Evolutionary conservation across 345 rosid species (phyloP), one percentile per base, ranked within the genome.

Genomic region (Arabidopsis arenosa): DNA sequence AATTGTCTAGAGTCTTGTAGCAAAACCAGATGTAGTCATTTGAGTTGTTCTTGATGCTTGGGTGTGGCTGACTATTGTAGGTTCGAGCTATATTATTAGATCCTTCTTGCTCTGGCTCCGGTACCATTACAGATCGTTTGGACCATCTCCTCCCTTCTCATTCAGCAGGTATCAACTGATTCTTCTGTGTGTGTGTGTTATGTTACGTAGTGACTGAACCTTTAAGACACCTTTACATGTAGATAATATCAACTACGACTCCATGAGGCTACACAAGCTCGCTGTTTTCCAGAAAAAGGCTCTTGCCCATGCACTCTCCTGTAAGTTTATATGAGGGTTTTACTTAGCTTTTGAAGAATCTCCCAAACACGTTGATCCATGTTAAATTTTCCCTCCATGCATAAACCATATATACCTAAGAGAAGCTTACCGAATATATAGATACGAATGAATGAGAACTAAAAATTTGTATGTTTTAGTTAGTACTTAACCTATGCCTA

Each of bases 61-160:
- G 0, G 5, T 70, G 61, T 47, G 72, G 60, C 51, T 68, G 62
- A 39, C 73, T 44, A 28, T 69, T 23, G 68, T 85, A 92, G 97
- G 85, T 92, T 76, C 83, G 80, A 37, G 95, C 90, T 43, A 92
- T 94, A 84, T 90, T 94, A 71, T 80, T 94, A 75, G 97, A 94
- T 79, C 98, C 98, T 57, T 94, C 97, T 63, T 94, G 98, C 79
- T 94, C 97, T 30, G 98, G 97, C 73, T 92, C 98, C 0, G 97
- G 98, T 73, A 94, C 95, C 41, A 64, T 82, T 17, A 82, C 93
- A 35, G 89, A 90, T 72, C 86, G 98, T 72, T 81, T 94, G 75
- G 97, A 94, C 78, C 92, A 94, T 82, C 85, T 94, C 51, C 95
- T 94, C 67, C 98, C 98, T 18, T 90, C 98, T 73, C 82, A 83